phyloP scores from a whole-genome alignment of 1,284 basidiomycete species.

The Ustilago crameri region DNA sequence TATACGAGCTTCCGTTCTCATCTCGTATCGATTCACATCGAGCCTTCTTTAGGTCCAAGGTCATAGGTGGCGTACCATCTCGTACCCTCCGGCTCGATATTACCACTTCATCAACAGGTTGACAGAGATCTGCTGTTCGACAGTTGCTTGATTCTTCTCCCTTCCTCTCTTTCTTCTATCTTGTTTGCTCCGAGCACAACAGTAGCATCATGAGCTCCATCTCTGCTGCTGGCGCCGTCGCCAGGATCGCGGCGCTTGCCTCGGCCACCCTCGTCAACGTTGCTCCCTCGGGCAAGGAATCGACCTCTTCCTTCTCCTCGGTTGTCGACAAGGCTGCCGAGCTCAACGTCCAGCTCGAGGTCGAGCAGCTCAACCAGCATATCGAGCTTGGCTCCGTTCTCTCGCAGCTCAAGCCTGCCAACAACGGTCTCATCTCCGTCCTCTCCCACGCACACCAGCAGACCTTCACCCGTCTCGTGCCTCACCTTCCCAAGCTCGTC shows the following conservation, averaged over 20 bases:
- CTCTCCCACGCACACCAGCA: constrained; percentile 51
- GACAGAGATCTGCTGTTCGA: constrained; percentile 16
- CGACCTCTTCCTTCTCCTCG: constrained; percentile 40
- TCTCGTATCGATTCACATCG: constrained; percentile 20
- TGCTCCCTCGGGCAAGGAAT: constrained; percentile 33
- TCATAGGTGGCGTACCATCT: constrained; percentile 21
- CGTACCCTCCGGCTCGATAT: constrained; percentile 5
- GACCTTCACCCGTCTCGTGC: constrained; percentile 59
- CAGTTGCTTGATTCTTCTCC: not conserved
- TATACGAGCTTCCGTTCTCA: constrained; percentile 8
- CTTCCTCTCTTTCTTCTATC: not conserved
- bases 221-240: constrained; percentile 48
- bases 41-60: constrained; percentile 12
- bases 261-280: constrained; percentile 50
- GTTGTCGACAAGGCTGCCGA: constrained; percentile 26
- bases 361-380: constrained; percentile 53
- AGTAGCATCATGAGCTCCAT: constrained; percentile 37
- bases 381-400: constrained; percentile 47
- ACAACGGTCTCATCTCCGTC: constrained; percentile 51
- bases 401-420: constrained; percentile 46
- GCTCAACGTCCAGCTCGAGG: constrained; percentile 39
- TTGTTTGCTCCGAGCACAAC: not conserved
- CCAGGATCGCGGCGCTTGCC: constrained; percentile 46
- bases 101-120: not conserved
- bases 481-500: constrained; percentile 59